Evolutionary conservation across 306 rosid genomes (phyloP).

Genomic region (Quercus dentata): DNA sequence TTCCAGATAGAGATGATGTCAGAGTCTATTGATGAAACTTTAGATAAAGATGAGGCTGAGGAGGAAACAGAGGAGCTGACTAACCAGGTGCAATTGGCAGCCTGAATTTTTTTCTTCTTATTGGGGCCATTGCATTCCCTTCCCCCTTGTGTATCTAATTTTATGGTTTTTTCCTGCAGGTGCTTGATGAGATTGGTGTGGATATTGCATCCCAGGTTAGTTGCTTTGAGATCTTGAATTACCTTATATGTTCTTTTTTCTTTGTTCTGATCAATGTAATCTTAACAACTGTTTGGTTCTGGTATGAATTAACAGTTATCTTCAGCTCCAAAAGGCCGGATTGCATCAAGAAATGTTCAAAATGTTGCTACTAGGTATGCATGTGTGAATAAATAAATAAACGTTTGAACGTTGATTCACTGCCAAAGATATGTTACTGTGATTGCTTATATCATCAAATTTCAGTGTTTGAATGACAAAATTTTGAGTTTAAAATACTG

Average conservation of each 20-base stretch:
- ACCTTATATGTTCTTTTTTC: background rate
- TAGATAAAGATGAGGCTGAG: conserved; percentile 97
- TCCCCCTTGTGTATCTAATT: conserved; percentile 5
- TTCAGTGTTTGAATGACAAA: background rate
- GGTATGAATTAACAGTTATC: conserved; percentile 57
- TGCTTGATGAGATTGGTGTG: conserved; percentile 98
- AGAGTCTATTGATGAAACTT: conserved; percentile 92
- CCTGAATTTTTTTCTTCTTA: background rate
- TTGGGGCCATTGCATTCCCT: background rate
- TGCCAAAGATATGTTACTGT: background rate
- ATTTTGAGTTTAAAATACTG: background rate
- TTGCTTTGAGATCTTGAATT: conserved; percentile 14
- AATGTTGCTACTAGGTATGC: conserved; percentile 59
- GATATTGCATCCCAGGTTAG: conserved; percentile 97
- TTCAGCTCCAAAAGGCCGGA: conserved; percentile 95
- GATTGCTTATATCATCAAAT: background rate
- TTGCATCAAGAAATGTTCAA: conserved; percentile 65
- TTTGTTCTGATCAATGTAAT: background rate
- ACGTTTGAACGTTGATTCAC: no score
- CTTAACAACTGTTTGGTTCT: background rate
- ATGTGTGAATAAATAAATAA: background rate
- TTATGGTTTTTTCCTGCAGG: conserved; percentile 41
- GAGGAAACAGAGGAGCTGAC: conserved; percentile 99
- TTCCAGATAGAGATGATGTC: conserved; percentile 99
- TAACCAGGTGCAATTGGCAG: conserved; percentile 61